Conservation (phyloP, 1,284 basidiomycete genomes). For the Lignosus rhinocerotis region DNA sequence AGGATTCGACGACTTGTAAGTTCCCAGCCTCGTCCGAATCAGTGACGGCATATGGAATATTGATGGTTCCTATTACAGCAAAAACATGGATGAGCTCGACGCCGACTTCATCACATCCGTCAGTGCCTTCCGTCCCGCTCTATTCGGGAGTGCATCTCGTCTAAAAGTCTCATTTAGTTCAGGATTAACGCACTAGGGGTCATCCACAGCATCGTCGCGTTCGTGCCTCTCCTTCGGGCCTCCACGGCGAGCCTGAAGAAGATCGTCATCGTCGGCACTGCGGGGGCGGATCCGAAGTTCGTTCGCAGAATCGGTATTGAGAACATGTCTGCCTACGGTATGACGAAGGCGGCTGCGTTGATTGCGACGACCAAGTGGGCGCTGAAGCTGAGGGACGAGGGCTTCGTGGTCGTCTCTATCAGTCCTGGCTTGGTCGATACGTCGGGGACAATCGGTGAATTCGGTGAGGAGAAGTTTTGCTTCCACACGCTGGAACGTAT, state of each 20-base stretch:
- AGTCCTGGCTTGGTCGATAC: slow-evolving; percentile 41
- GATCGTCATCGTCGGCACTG: slow-evolving; percentile 38
- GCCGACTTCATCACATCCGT: slow-evolving; percentile 14
- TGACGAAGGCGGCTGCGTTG: slow-evolving; percentile 41
- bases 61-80: slow-evolving; percentile 1
- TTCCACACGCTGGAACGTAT: not conserved
- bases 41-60: not conserved
- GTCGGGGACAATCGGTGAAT: slow-evolving; percentile 19
- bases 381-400: slow-evolving; percentile 33
- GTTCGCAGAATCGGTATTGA: slow-evolving; percentile 18
- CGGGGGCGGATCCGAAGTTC: slow-evolving; percentile 33
- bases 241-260: slow-evolving; percentile 35
- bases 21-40: not conserved
- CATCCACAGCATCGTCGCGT: slow-evolving; percentile 39
- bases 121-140: not conserved
- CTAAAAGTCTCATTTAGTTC: slow-evolving; percentile 21
- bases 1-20: slow-evolving; percentile 17
- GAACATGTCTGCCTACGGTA: slow-evolving; percentile 32
- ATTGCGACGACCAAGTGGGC: slow-evolving; percentile 43
- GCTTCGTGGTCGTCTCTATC: slow-evolving; percentile 38
- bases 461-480: not conserved
- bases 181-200: slow-evolving; percentile 40
- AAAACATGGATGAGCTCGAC: slow-evolving; percentile 17
- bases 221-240: slow-evolving; percentile 38
- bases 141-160: not conserved